These are phyloP conservation scores for Coleophoma cylindrospora DNA, from an alignment of 2,329 filamentous ascomycete species.

Conservation along the genomic window DNA sequence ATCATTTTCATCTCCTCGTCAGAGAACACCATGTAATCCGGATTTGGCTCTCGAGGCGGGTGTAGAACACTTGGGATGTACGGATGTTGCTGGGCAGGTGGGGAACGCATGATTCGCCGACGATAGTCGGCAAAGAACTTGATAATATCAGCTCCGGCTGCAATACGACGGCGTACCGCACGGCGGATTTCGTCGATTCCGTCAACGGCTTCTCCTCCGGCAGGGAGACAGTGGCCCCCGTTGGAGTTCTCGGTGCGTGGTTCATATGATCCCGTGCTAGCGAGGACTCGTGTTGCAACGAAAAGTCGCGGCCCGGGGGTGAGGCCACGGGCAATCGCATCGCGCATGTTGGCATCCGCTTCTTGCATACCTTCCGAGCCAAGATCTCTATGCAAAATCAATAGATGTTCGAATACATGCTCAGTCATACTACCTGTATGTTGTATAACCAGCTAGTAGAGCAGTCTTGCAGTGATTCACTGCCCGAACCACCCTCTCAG, in stretches of 20 bases:
- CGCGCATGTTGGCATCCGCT: conserved; percentile 44
- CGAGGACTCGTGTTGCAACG: conserved; percentile 46
- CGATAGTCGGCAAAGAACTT: conserved; percentile 48
- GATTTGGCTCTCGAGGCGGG: conserved; percentile 33
- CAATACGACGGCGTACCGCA: conserved; percentile 40
- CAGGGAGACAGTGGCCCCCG: conserved; percentile 26
- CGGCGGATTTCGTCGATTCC: conserved; percentile 39
- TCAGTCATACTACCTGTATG: conserved; percentile 28
- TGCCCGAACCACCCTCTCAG: conserved; percentile 49
- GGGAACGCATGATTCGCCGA: conserved; percentile 37
- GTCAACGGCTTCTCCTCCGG: conserved; percentile 39
- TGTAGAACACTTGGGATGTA: conserved; percentile 26
- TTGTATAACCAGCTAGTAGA: conserved; percentile 52
- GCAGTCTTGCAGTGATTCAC: conserved; percentile 47
- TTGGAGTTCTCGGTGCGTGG: conserved; percentile 38
- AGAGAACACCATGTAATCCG: conserved; percentile 38
- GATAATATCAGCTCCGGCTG: conserved; percentile 43
- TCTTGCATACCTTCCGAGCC: conserved; percentile 46
- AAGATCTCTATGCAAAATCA: conserved; percentile 35
- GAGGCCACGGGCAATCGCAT: conserved; percentile 48
- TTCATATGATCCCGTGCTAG: conserved; percentile 44
- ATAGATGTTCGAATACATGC: no score
- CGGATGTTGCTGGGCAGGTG: conserved; percentile 24
- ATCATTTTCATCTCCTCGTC: conserved; percentile 46
- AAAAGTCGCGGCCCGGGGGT: conserved; percentile 50